Percentiles rank a stretch among this genome's conserved stretches.
Conservation (phyloP, 139 green algal species). For the Astrephomene gubernaculifera region DNA sequence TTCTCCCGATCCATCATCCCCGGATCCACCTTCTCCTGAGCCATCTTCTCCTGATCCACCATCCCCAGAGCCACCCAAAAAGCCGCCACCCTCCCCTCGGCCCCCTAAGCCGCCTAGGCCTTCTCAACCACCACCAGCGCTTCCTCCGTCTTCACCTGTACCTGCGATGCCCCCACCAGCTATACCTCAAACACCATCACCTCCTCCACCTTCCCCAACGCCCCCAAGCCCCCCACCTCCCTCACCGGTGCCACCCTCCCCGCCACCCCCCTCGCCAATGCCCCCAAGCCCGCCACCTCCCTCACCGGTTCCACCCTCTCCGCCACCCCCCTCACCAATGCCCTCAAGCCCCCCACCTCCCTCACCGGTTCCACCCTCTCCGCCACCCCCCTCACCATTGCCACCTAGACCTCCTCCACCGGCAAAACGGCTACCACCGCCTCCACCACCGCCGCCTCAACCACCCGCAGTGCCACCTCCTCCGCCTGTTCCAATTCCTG, state of each 20-base stretch:
- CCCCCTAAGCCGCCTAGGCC: too few species aligned
- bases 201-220: background rate
- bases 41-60: background rate
- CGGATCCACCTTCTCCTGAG: background rate
- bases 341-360: too few species aligned
- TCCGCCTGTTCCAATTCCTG: too few species aligned
- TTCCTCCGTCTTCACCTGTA: background rate
- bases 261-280: background rate
- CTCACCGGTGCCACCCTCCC: background rate
- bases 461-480: too few species aligned
- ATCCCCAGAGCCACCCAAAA: background rate
- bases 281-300: background rate
- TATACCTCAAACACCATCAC: background rate
- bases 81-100: background rate
- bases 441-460: too few species aligned
- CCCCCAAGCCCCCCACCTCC: background rate
- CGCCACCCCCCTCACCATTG: too few species aligned
- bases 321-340: too few species aligned
- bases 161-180: background rate
- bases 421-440: too few species aligned
- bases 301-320: too few species aligned
- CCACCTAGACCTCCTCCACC: too few species aligned
- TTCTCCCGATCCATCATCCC: background rate
- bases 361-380: too few species aligned
- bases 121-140: background rate